phyloP scores from a whole-genome alignment of 257 asterid genomes.

The Osmanthus fragrans region DNA sequence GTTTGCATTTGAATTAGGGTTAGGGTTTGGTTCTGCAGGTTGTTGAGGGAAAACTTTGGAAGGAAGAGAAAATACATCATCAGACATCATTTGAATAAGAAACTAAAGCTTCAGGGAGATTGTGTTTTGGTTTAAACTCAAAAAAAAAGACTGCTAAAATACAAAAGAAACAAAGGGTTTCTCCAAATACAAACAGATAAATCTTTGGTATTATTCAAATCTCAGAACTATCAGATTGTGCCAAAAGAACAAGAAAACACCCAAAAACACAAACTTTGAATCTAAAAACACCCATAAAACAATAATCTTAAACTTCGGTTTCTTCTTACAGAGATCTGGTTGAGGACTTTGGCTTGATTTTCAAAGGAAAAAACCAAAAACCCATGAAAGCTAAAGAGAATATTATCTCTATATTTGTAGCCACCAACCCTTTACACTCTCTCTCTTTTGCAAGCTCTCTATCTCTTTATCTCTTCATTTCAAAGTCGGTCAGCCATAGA shows the following conservation, averaged over 20 bases:
- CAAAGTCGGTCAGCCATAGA: conserved; percentile 50
- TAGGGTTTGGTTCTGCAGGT: conserved; percentile 27
- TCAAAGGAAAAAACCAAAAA: conserved; percentile 41
- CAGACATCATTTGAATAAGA: conserved; percentile 44
- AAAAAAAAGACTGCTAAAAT: conserved; percentile 20
- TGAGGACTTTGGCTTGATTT: conserved; percentile 27
- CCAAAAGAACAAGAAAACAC: conserved; percentile 29
- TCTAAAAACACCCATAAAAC: conserved; percentile 23
- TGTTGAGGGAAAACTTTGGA: conserved; percentile 28
- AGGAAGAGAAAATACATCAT: conserved; percentile 40
- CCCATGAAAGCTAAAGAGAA: conserved; percentile 42
- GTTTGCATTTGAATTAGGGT: conserved; percentile 31
- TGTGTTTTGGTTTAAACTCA: not conserved
- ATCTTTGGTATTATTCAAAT: conserved; percentile 36
- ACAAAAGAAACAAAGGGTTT: conserved; percentile 27
- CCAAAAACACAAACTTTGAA: conserved; percentile 24
- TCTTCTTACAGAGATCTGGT: conserved; percentile 30
- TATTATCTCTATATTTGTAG: conserved; percentile 34
- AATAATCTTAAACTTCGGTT: conserved; percentile 25
- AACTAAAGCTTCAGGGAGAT: not conserved
- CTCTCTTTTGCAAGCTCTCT: conserved; percentile 13
- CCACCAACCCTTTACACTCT: conserved; percentile 15
- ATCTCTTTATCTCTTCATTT: conserved; percentile 23
- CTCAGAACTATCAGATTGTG: conserved; percentile 16
- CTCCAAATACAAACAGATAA: conserved; percentile 44